Base-by-base conservation (phyloP, 495 filamentous ascomycete species). In the Podospora anserina region DNA sequence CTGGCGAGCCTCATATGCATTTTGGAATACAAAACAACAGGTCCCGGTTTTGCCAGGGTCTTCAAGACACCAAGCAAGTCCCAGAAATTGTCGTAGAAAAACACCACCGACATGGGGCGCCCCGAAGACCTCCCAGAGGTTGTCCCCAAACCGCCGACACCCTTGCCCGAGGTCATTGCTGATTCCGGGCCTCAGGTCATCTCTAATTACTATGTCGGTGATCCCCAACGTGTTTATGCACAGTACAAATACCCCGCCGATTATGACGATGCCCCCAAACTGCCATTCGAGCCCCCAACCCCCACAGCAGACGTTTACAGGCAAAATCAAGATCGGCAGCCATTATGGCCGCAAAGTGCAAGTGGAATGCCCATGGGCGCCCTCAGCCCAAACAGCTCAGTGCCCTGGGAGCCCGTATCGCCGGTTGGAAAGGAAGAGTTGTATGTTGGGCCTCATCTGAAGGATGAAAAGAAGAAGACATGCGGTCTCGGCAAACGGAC, bases 81-180 rank as follows among this genome's bases (percentile, higher is more conserved):
- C 39, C 39, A 49, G 39, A 5, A 49, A 49, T 16, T 49, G 39
- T 49, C 15, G 9, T 13, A 49, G 39, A 49, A 0, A 49, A 13
- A 49, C 7, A 49, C 9, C 39, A 16, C 2, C 15, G 64, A 63
- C 0, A 76, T 74, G 74, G 70, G 69, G 13, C 66, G 56, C 19
- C 65, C 49, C 58, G 72, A 75, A 16, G 55, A 74, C 70, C 70
- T 73, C 55, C 75, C 75, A 16, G 75, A 76, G 75, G 75, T 74
- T 16, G 57, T 30, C 1, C 15, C 44, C 4, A 61, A 26, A 53
- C 53, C 39, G 13, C 53, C 68, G 9, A n/a, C 55, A 13, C n/a
- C 64, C 5, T 28, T 70, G 1, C 71, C 74, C 11, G 66, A 71
- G 55, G 70, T 72, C 28, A 69, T 72, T 3, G 61, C 61, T 26